These are phyloP conservation scores for Plectosphaerella cucumerina DNA, from an alignment of 2,329 filamentous ascomycete species.

Conservation along the genomic window DNA sequence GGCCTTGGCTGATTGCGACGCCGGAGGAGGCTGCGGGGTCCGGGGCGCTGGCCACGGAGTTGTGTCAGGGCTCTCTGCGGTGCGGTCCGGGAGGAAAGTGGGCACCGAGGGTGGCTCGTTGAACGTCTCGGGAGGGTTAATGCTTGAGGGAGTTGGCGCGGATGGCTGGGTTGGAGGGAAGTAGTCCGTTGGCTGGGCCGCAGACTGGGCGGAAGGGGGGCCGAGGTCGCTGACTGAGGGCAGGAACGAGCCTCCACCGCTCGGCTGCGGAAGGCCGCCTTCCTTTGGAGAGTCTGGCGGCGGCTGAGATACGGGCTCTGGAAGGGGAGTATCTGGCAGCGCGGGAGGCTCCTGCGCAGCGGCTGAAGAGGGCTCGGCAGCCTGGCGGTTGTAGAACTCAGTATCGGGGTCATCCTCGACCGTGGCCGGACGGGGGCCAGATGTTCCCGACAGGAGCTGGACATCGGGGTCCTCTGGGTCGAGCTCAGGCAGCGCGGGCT, in stretches of 20 bases:
- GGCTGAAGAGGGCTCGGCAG: constrained; percentile 6
- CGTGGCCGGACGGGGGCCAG: constrained; percentile 34
- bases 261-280: constrained; percentile 5
- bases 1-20: neutral
- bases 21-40: constrained; percentile 7
- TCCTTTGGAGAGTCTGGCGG: constrained; percentile 18
- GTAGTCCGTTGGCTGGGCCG: constrained; percentile 23
- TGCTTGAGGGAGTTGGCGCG: constrained; percentile 28
- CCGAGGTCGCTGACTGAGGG: constrained; percentile 4
- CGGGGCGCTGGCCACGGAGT: neutral
- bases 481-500: constrained; percentile 42
- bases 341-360: constrained; percentile 20
- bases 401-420: constrained; percentile 51
- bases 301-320: neutral
- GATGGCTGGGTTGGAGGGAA: constrained; percentile 28
- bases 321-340: constrained; percentile 17
- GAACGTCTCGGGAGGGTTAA: constrained; percentile 11
- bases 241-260: constrained; percentile 7
- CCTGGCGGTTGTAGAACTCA: constrained; percentile 16
- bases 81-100: constrained; percentile 3
- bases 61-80: constrained; percentile 1
- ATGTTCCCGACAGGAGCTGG: constrained; percentile 37
- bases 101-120: constrained; percentile 14
- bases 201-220: constrained; percentile 12
- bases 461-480: constrained; percentile 64